Conservation (phyloP, 2,329 filamentous ascomycete genomes). For the Verticillium longisporum region DNA sequence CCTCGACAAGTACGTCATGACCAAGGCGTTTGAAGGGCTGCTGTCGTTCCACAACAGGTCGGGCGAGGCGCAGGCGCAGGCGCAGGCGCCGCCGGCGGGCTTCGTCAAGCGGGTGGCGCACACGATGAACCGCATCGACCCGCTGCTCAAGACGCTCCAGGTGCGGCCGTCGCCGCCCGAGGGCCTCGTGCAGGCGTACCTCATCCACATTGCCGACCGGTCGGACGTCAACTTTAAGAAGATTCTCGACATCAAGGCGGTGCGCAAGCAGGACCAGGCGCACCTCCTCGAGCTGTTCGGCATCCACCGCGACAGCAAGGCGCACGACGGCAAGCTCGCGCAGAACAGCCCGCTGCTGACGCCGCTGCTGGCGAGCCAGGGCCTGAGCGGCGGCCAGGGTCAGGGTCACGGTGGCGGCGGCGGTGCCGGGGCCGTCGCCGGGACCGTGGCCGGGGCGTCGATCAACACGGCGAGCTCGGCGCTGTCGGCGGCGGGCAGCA, state of each 20-base stretch:
- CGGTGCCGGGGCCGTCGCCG: conserved; percentile 22
- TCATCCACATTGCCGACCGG: conserved; percentile 92
- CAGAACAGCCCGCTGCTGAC: conserved; percentile 65
- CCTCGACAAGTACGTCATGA: conserved; percentile 86
- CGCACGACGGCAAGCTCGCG: conserved; percentile 58
- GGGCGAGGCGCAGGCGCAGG: conserved; percentile 27
- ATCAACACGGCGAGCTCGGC: conserved; percentile 35
- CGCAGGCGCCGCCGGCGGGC: conserved; percentile 40
- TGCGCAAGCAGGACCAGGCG: conserved; percentile 74
- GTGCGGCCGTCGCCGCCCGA: conserved; percentile 87
- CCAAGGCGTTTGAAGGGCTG: conserved; percentile 69
- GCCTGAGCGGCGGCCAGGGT: conserved; percentile 20
- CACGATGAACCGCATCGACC: conserved; percentile 81
- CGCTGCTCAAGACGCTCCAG: conserved; percentile 92
- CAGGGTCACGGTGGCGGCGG: conserved; percentile 14
- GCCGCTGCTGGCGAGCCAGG: conserved; percentile 47
- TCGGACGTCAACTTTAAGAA: conserved; percentile 95
- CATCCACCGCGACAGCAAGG: conserved; percentile 71
- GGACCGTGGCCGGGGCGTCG: conserved; percentile 23
- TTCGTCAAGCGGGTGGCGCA: conserved; percentile 84
- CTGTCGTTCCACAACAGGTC: conserved; percentile 54
- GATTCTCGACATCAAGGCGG: conserved; percentile 90
- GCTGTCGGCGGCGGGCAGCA: conserved; percentile 20
- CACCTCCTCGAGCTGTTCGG: conserved; percentile 80
- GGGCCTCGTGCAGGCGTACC: conserved; percentile 91